phyloP scores from a whole-genome alignment of 225 moss, liverwort and hornwort genomes.

The Marchantia paleacea region DNA sequence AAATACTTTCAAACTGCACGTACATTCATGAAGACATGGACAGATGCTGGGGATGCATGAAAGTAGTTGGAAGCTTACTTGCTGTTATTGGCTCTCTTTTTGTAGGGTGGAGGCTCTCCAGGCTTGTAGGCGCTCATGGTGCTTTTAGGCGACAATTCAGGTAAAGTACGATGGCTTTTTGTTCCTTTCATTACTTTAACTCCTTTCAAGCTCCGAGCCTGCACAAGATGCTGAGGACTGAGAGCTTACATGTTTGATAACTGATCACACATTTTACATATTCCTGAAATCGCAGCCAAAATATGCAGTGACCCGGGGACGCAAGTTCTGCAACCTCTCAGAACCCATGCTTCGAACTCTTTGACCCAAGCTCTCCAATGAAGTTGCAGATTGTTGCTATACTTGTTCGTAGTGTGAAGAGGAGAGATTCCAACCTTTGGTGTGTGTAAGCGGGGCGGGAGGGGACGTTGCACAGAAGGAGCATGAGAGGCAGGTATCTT shows the following conservation, averaged over 20 bases:
- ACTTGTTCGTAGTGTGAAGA: conserved; percentile 19
- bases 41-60: not conserved
- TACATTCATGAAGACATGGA: not conserved
- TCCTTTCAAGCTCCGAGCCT: conserved; percentile 56
- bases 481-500: conserved; percentile 49
- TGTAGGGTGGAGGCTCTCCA: conserved; percentile 46
- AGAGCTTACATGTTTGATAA: not conserved
- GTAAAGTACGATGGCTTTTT: conserved; percentile 63
- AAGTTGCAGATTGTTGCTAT: conserved; percentile 23
- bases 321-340: not conserved
- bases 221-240: conserved; percentile 17
- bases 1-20: not conserved
- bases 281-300: not conserved
- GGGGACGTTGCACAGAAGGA: conserved; percentile 49
- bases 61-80: conserved; percentile 44
- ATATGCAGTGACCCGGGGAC: conserved; percentile 6
- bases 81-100: conserved; percentile 59
- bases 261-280: not conserved
- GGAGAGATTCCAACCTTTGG: conserved; percentile 75
- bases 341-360: conserved; percentile 6
- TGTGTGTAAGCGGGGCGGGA: conserved; percentile 65
- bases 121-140: conserved; percentile 49
- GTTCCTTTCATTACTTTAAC: conserved; percentile 49
- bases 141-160: conserved; percentile 55
- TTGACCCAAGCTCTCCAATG: conserved; percentile 20